Percentiles rank a stretch among this genome's conserved stretches.
phyloP scores from a whole-genome alignment of 441 rosid genomes.

The Theobroma grandiflorum region DNA sequence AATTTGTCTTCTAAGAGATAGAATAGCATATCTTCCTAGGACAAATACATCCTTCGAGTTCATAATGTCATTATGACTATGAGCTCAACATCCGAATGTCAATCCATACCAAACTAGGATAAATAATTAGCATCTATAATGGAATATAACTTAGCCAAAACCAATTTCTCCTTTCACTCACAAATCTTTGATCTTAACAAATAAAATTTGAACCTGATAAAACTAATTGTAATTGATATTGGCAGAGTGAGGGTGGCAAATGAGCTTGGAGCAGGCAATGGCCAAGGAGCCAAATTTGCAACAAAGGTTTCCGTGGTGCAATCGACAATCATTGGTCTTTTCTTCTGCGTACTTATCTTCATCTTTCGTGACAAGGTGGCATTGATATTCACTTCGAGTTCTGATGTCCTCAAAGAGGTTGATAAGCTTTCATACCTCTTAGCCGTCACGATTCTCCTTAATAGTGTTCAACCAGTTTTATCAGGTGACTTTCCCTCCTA shows the following conservation, averaged over 20 bases:
- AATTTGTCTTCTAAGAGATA: background rate
- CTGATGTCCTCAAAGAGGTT: constrained; percentile 55
- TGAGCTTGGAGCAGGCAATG: constrained; percentile 79
- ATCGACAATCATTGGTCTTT: constrained; percentile 57
- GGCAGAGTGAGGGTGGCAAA: constrained; percentile 77
- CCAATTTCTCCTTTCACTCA: too few relatives aligned
- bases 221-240: background rate
- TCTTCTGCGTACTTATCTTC: constrained; percentile 54
- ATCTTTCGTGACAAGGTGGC: constrained; percentile 53
- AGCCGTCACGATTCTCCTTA: constrained; percentile 67
- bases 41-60: too few relatives aligned
- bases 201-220: too few relatives aligned
- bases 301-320: constrained; percentile 56
- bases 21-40: too few relatives aligned
- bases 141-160: too few relatives aligned
- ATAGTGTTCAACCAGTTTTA: constrained; percentile 79
- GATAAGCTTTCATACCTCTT: constrained; percentile 54
- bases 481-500: constrained; percentile 49
- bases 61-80: too few relatives aligned
- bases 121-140: too few relatives aligned
- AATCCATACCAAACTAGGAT: too few relatives aligned
- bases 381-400: constrained; percentile 61
- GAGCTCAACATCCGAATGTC: too few relatives aligned
- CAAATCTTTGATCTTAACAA: too few relatives aligned
- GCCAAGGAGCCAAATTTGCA: constrained; percentile 67